These are phyloP conservation scores for Aspergillus pseudoglaucus DNA, from an alignment of 2,329 filamentous ascomycete species.

Conservation along the genomic window DNA sequence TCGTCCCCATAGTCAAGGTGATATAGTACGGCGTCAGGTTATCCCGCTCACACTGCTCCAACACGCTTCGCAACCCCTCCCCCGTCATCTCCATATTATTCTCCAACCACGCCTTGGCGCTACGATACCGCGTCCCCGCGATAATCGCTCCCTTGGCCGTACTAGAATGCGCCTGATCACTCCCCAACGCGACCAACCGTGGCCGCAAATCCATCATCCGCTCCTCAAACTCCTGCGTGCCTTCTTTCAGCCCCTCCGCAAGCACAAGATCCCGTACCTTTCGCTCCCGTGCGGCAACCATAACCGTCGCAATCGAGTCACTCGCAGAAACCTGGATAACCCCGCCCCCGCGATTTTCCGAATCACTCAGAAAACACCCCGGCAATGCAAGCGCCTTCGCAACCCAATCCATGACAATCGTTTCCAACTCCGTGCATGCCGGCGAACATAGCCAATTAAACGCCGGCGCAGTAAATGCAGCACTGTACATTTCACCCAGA, in stretches of 20 bases:
- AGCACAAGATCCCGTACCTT: conserved; percentile 59
- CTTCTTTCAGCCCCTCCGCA: conserved; percentile 39
- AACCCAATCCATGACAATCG: conserved; percentile 87
- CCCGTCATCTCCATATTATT: conserved; percentile 67
- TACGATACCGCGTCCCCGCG: conserved; percentile 72
- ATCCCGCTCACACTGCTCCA: conserved; percentile 59
- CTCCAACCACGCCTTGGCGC: conserved; percentile 56
- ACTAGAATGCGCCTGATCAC: conserved; percentile 71
- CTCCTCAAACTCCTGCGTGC: conserved; percentile 59
- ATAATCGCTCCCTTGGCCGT: conserved; percentile 84
- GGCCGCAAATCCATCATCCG: conserved; percentile 60
- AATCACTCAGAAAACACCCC: conserved; percentile 64
- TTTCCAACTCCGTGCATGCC: conserved; percentile 88
- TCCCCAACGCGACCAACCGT: conserved; percentile 72
- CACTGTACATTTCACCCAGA: conserved; percentile 85
- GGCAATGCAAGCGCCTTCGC: conserved; percentile 70
- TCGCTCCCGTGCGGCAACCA: conserved; percentile 80
- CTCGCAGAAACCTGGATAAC: conserved; percentile 92
- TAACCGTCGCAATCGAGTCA: conserved; percentile 77
- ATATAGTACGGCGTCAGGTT: conserved; percentile 82
- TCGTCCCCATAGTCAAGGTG: conserved; percentile 77
- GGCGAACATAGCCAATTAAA: conserved; percentile 98
- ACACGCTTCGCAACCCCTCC: conserved; percentile 51
- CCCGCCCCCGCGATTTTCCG: conserved; percentile 63
- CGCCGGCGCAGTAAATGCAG: conserved; percentile 79